phyloP scores from a whole-genome alignment of 345 rosid species.

The Eucalyptus brandiana region DNA sequence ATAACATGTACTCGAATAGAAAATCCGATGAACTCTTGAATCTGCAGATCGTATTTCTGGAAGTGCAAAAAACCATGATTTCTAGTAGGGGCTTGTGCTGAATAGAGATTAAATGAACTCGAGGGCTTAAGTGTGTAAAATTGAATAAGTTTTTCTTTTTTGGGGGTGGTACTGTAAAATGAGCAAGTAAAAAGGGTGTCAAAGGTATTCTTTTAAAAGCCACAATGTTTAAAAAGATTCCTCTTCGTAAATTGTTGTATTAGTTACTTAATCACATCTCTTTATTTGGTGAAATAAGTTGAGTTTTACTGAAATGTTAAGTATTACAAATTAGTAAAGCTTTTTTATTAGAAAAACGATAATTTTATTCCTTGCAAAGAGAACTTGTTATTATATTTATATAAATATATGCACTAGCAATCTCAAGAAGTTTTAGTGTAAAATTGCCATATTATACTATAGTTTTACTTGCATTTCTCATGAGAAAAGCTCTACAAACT shows the following conservation, averaged over 20 bases:
- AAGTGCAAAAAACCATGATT: not conserved
- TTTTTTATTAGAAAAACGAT: too few relatives aligned
- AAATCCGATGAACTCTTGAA: not conserved
- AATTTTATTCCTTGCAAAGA: too few relatives aligned
- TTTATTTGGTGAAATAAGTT: too few relatives aligned
- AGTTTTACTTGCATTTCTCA: not conserved
- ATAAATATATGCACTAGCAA: not conserved
- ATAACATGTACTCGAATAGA: too few relatives aligned
- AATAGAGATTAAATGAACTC: not conserved
- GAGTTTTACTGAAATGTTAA: too few relatives aligned
- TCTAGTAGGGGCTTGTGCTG: not conserved
- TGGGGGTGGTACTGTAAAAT: not conserved
- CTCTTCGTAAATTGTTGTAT: not conserved
- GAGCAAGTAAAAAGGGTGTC: not conserved
- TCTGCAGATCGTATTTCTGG: not conserved
- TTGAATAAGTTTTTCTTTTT: not conserved
- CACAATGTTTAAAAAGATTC: not conserved
- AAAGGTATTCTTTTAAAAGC: not conserved
- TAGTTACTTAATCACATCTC: not conserved
- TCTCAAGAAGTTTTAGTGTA: not conserved
- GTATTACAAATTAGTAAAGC: too few relatives aligned
- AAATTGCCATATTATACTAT: not conserved
- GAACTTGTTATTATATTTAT: not conserved
- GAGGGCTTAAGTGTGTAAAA: not conserved
- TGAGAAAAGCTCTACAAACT: not conserved